Conservation (phyloP, 106 monocot species). For the Gastrodia elata region DNA sequence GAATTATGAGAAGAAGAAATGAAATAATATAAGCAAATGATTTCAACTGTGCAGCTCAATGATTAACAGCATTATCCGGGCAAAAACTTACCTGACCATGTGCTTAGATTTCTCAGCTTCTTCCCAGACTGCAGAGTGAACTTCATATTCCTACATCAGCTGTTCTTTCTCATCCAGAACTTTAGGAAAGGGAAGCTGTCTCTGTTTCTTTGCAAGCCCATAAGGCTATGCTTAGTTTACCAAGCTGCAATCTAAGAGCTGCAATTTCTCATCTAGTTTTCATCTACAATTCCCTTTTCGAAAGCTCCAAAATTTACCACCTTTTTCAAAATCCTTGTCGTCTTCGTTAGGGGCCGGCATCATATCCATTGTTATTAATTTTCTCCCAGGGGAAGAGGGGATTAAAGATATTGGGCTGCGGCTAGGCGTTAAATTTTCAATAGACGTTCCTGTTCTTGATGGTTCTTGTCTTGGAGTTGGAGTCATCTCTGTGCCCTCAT, state of each 20-base stretch:
- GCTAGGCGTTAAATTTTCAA: conserved; percentile 45
- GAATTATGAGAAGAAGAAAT: too few relatives aligned
- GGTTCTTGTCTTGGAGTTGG: conserved; percentile 85
- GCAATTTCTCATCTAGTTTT: conserved; percentile 74
- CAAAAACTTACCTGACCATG: conserved; percentile 70
- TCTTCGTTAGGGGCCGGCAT: neutral
- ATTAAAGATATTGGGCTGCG: conserved; percentile 47
- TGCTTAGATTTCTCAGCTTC: conserved; percentile 72
- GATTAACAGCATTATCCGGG: too few relatives aligned
- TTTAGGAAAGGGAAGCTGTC: conserved; percentile 7
- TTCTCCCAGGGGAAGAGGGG: conserved; percentile 46
- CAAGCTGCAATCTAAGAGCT: conserved; percentile 72
- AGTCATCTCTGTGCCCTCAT: conserved; percentile 97
- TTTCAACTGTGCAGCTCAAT: too few relatives aligned
- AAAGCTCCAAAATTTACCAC: conserved; percentile 18
- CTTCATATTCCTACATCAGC: conserved; percentile 31
- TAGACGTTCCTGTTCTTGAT: conserved; percentile 73
- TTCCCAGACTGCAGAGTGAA: conserved; percentile 66
- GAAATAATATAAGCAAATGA: too few relatives aligned
- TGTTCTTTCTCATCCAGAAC: conserved; percentile 12
- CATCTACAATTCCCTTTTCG: conserved; percentile 54
- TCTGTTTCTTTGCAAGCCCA: conserved; percentile 59
- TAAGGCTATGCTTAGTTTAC: conserved; percentile 82
- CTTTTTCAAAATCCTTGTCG: conserved; percentile 11
- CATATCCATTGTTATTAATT: conserved; percentile 22